Conservation (phyloP, 352 stramenopile genomes). For the Phytophthora chlamydospora region DNA sequence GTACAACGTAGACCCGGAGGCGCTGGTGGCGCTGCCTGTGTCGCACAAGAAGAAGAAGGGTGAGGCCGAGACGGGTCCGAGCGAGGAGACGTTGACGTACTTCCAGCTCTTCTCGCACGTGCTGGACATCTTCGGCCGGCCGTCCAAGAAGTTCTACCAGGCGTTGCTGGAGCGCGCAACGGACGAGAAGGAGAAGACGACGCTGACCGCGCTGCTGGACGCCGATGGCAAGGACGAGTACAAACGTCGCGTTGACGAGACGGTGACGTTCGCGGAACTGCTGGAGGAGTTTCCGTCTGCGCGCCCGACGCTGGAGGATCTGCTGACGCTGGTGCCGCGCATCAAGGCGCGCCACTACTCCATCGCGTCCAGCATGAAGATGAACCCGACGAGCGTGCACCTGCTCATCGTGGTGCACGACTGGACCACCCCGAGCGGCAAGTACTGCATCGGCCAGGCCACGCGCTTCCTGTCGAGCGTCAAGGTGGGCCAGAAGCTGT, state of each 20-base stretch:
- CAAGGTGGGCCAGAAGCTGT: constrained; percentile 57
- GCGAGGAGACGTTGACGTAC: constrained; percentile 74
- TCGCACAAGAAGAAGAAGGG: constrained; percentile 63
- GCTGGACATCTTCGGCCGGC: constrained; percentile 84
- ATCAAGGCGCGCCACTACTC: constrained; percentile 92
- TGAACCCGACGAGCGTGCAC: constrained; percentile 84
- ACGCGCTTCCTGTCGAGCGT: constrained; percentile 65
- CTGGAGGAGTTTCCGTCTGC: constrained; percentile 78
- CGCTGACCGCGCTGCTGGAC: constrained; percentile 53
- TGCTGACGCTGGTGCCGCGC: constrained; percentile 74
- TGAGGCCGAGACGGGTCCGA: constrained; percentile 29
- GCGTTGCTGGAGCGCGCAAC: constrained; percentile 65
- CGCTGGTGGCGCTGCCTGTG: constrained; percentile 71
- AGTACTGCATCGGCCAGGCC: constrained; percentile 69
- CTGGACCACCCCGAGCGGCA: constrained; percentile 81
- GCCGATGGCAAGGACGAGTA: constrained; percentile 84
- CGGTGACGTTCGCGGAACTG: constrained; percentile 76
- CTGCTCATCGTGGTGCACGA: constrained; percentile 88
- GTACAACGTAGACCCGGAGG: constrained; percentile 72
- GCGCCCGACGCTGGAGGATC: constrained; percentile 61
- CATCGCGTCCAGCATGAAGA: constrained; percentile 90
- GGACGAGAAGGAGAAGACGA: constrained; percentile 75
- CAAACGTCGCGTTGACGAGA: constrained; percentile 83
- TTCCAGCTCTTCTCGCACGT: constrained; percentile 86
- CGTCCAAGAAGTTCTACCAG: constrained; percentile 88